Evolutionary conservation across 805 yeast genomes (phyloP), one percentile per base, ranked within the genome.

Genomic region (Metschnikowia similis): DNA sequence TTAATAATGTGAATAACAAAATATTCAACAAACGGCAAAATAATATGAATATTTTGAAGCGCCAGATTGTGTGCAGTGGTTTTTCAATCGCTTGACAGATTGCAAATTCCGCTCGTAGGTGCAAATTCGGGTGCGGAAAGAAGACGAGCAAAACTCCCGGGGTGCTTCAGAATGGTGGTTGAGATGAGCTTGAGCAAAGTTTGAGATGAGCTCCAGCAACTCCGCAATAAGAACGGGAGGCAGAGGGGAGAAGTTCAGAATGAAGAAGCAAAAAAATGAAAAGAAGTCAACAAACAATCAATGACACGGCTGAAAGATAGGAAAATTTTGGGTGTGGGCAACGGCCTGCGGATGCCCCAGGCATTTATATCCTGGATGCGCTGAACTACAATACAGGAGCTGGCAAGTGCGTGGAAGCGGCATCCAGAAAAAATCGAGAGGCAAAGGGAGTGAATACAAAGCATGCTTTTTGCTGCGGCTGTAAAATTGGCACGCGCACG

Each of bases 351-450:
- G 46, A 35, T 34, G 30, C 27, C 34, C 40, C 46, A 43, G n/a
- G 34, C 10, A 27, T 43, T 32, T 43, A 43, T 43, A 43, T 35
- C 27, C 34, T 27, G 28, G 37, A n/a, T 26, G 28, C 35, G 34
- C 30, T 21, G n/a, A 10, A 31, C n/a, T 27, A 14, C 46, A 43
- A 40, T 43, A 43, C 46, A 43, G 46, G 46, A 35, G 46, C 46
- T 35, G 38, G 46, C 30, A 43, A 28, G 32, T 34, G 39, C 46
- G 38, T 43, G 40, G 46, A 43, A 35, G 39, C 38, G 48, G 29
- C 32, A 35, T 35, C 30, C 48, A 28, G 28, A 14, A 34, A 31
- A 31, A 31, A 21, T 21, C 45, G 45, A 41, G 36, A 32, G 45
- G 44, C 44, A 10, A 39, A 11, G 30, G 36, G 30, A 32, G 37